phyloP scores from a whole-genome alignment of 371 early-diverging fungal species.

The Dinochytrium kinnereticum region DNA sequence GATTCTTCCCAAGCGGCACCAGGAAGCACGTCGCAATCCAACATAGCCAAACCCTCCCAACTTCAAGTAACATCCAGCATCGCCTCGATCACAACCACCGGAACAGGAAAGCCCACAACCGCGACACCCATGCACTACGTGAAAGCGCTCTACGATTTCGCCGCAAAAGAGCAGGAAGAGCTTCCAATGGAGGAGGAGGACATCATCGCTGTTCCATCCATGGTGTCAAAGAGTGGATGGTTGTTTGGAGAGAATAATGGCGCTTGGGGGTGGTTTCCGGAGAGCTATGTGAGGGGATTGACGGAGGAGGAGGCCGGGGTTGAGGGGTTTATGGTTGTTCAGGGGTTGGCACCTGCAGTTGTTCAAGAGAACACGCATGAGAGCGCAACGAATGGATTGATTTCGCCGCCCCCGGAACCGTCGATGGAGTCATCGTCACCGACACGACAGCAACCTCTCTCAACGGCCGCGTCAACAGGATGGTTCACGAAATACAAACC shows the following conservation, averaged over 20 bases:
- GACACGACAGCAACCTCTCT: not conserved
- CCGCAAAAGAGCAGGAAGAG: conserved; percentile 46
- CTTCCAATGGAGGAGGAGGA: conserved; percentile 52
- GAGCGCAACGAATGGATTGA: not conserved
- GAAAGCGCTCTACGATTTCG: conserved; percentile 48
- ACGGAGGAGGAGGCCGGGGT: conserved; percentile 36
- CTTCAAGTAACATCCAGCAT: not conserved
- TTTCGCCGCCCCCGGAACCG: conserved; percentile 3
- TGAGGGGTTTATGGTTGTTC: not conserved
- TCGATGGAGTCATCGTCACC: not conserved
- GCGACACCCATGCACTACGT: conserved; percentile 29
- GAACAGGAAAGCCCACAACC: not conserved
- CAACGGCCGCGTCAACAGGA: not conserved
- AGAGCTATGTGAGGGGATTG: conserved; percentile 40
- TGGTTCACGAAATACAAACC: conserved; percentile 19
- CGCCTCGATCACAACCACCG: not conserved
- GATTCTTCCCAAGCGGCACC: not conserved
- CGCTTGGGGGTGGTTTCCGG: conserved; percentile 53
- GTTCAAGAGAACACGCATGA: not conserved
- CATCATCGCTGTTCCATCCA: conserved; percentile 33
- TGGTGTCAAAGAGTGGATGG: conserved; percentile 28
- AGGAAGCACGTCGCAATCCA: not conserved
- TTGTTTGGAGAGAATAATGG: conserved; percentile 50
- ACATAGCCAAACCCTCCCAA: not conserved
- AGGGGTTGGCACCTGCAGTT: not conserved